Evolutionary conservation across 345 rosid genomes (phyloP).

Genomic region (Capsella bursapastoris): DNA sequence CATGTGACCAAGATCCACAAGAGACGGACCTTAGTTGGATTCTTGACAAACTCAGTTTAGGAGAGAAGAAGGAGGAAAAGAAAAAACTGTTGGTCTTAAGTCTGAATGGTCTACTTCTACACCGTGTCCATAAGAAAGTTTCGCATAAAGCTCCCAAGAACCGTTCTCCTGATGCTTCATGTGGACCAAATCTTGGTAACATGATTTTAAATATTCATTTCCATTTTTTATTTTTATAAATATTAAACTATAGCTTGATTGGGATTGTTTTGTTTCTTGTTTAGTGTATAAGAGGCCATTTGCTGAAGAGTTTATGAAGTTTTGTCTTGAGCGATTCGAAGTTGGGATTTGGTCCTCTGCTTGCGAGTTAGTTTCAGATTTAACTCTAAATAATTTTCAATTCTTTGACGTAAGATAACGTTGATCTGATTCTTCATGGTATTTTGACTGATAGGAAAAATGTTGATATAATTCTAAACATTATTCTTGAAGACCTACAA

Average conservation of each 20-base stretch:
- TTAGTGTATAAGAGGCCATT: slow-evolving; percentile 59
- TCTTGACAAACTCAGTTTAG: slow-evolving; percentile 33
- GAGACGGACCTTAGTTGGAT: slow-evolving; percentile 13
- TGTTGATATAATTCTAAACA: slow-evolving; percentile 35
- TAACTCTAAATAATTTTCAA: background rate
- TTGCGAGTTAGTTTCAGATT: slow-evolving; percentile 29
- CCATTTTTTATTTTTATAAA: no score
- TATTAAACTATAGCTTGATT: background rate
- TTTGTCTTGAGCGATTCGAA: slow-evolving; percentile 56
- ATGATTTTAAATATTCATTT: background rate
- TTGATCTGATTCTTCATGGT: background rate
- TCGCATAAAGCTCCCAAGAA: background rate
- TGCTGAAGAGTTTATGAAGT: slow-evolving; percentile 48
- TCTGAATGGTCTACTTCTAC: slow-evolving; percentile 46
- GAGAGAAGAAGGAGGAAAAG: slow-evolving; percentile 24
- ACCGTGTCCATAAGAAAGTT: slow-evolving; percentile 21
- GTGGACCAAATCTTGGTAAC: slow-evolving; percentile 43
- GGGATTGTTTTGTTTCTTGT: background rate
- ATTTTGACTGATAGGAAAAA: slow-evolving; percentile 18
- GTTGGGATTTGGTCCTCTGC: slow-evolving; percentile 60
- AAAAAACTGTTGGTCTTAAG: slow-evolving; percentile 51
- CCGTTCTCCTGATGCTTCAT: slow-evolving; percentile 42
- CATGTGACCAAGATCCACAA: background rate
- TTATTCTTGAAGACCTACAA: slow-evolving; percentile 25
- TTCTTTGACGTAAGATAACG: background rate